phyloP scores from a whole-genome alignment of 352 stramenopile genomes.

The Pythium phragmiticola region DNA sequence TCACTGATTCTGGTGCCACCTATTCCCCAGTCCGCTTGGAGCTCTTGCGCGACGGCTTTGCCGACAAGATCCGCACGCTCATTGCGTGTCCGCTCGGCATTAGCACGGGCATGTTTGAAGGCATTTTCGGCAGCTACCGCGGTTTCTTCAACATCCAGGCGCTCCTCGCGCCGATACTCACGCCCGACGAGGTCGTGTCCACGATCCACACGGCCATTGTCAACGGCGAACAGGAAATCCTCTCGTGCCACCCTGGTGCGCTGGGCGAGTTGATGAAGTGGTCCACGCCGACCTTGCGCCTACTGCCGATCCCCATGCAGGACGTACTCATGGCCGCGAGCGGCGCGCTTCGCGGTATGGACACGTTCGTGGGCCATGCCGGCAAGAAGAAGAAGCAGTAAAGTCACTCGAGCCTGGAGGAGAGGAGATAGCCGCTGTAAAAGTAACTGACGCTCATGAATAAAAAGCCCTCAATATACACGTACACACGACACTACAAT shows the following conservation, averaged over 20 bases:
- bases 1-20: background rate
- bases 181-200: constrained; percentile 32
- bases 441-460: no score
- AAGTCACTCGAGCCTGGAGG: background rate
- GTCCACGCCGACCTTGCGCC: constrained; percentile 31
- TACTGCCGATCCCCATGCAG: constrained; percentile 57
- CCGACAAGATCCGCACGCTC: constrained; percentile 54
- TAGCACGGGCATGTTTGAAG: constrained; percentile 74
- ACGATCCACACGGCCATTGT: constrained; percentile 53
- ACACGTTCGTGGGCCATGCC: constrained; percentile 57
- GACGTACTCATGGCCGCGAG: constrained; percentile 38
- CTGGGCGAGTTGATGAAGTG: constrained; percentile 42
- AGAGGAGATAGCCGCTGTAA: no score
- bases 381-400: background rate
- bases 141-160: constrained; percentile 18
- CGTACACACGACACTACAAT: background rate
- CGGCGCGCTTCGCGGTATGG: constrained; percentile 59
- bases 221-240: constrained; percentile 47
- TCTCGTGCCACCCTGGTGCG: constrained; percentile 59
- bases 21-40: constrained; percentile 60
- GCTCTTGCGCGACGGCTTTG: constrained; percentile 46
- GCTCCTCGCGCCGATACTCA: constrained; percentile 22
- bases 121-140: constrained; percentile 35
- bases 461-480: background rate
- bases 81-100: constrained; percentile 68